Percentiles rank a stretch among this genome's conserved stretches.
phyloP scores from a whole-genome alignment of 352 stramenopile genomes.

The Globisporangium paroecandrum region DNA sequence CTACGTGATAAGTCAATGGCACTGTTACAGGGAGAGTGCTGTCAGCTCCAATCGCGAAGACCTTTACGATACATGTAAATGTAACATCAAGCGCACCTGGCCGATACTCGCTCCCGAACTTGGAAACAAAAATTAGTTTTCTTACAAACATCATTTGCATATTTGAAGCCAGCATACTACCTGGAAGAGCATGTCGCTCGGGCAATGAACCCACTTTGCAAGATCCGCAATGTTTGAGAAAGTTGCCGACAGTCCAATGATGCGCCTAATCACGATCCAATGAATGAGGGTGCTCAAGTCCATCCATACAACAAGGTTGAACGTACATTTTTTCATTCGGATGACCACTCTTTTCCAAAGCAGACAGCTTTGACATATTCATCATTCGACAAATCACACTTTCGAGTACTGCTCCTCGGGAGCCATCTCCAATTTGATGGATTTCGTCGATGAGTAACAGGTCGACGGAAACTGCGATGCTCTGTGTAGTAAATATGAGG shows the following conservation, averaged over 20 bases:
- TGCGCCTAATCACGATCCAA: conserved; percentile 20
- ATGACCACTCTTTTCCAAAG: conserved; percentile 4
- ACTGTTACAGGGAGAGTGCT: conserved; percentile 15
- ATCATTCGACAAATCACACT: conserved; percentile 38
- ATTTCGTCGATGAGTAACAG: conserved; percentile 42
- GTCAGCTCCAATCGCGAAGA: background rate
- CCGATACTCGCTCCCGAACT: conserved; percentile 46
- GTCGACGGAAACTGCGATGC: conserved; percentile 4
- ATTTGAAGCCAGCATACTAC: background rate
- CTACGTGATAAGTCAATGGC: conserved; percentile 25
- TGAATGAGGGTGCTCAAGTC: background rate
- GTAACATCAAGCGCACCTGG: conserved; percentile 22
- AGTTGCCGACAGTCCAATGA: conserved; percentile 33
- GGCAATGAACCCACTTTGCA: conserved; percentile 30
- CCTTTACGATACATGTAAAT: no score
- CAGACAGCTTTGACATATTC: conserved; percentile 21
- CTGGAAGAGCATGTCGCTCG: conserved; percentile 23
- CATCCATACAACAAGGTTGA: background rate
- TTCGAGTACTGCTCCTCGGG: conserved; percentile 28
- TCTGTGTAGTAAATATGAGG: conserved; percentile 5
- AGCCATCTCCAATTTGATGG: conserved; percentile 38
- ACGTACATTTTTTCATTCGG: conserved; percentile 28
- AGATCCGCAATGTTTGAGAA: conserved; percentile 35
- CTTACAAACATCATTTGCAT: background rate
- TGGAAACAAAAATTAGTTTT: background rate